Base-by-base conservation (phyloP, 352 stramenopile genomes). In the Pythium aphanidermatum region DNA sequence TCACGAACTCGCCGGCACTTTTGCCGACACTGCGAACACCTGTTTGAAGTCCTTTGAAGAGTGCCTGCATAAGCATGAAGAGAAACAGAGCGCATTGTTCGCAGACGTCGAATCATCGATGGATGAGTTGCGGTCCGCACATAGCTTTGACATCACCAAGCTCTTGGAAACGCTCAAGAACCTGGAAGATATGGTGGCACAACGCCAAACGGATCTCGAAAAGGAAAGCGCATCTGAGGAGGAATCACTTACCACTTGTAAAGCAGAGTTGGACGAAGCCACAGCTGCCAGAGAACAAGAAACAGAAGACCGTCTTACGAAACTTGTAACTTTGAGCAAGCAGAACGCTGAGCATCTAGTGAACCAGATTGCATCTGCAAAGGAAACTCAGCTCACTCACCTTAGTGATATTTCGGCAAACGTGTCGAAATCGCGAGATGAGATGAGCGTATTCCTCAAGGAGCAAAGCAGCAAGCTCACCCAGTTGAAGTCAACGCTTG, bases 41-140 rank as follows among this genome's bases (percentile, higher is more conserved):
- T 45, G 3, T 87, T 86, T 27, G 58, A 82, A 26, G 38, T 34
- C 46, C 3, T 87, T 86, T 27, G 58, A 82, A 26, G 38, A 67
- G 7, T 51, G 68, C 19, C 36, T 90, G 5, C 33, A 51, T n/a
- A 51, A 68, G 19, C 74, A 87, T 27, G 67, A 86, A 39, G 45
- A 73, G 11, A 57, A 52, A 16, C 78, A 91, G 52, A 50, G 67
- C 23, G 44, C 31, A 6, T 43, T 81, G 44, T 70, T 79, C 47
- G 31, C 51, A 12, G 75, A 73, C 23, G 56, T 86, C 5, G 51
- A 60, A 3, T 60, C 35, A 14, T 58, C 68, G 20, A 53, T 91
- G 27, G 51, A 68, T 12, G 62, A 83, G 32, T 33, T 91, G 13
- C 58, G 82, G 19, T 54, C 55, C 10, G 34, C 45, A 16, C 73